Evolutionary conservation across 371 early-diverging fungal genomes (phyloP), one percentile per base, ranked within the genome.

Genomic region (Mucor plumbeus): DNA sequence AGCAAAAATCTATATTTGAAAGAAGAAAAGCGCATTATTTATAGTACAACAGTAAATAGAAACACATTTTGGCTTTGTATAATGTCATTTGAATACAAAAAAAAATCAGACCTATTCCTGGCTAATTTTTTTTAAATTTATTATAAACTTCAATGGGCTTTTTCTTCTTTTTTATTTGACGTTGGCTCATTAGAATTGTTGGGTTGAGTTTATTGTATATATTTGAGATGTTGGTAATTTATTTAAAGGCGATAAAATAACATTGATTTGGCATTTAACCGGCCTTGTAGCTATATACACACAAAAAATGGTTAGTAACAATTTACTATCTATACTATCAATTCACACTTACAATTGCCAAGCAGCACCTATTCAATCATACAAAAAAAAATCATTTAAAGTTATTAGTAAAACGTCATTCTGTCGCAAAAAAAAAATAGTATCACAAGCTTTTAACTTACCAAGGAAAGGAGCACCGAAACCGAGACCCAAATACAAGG

Each of bases 401-500:
- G 21, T 48, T 58, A 15, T n/a, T 53, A 26, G 53, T 53, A 39
- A 56, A 56, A 61, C 44, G 39, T 61, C 39, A 47, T 61, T 44
- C 19, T 39, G 60, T 15, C 14, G 50, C 50, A 50, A 50, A 31
- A 17, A 50, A 50, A 31, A 17, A 55, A 34, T 26, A 55, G 55
- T 55, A 55, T 11, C 35, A 55, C 55, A 55, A 50, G 17, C 15
- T 5, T 21, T 21, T 38, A 11, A 73, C 73, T 69, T 81, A 81
- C 87, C 82, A 59, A 86, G 38, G 78, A 88, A 88, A 69, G 86
- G 87, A 66, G 81, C 78, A 69, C 75, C 73, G 65, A 88, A 88
- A 58, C 85, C 87, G 36, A 76, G 59, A 62, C 85, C 86, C 70
- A 85, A 73, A 67, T 77, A 86, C 63, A 83, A 71, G 47, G 71